Evolutionary conservation across 23 red algal genomes (phyloP).

Genomic region (Agarophyton chilense): DNA sequence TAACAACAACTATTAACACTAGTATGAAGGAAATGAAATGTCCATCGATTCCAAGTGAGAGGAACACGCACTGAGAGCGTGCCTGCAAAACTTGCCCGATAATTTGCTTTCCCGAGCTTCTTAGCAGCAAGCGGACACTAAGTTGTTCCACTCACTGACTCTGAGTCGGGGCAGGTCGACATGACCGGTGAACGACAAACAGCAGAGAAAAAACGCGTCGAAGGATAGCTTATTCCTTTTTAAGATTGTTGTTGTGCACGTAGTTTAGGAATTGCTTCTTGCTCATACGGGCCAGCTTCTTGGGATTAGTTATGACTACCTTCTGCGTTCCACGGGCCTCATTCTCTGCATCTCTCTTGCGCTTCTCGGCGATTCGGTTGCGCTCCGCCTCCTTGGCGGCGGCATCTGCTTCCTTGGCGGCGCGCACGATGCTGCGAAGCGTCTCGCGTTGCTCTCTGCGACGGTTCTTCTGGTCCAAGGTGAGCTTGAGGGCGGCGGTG

Average conservation of each 20-base stretch:
- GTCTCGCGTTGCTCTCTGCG: conserved; percentile 25
- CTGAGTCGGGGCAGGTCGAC: conserved; percentile 40
- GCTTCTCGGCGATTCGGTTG: conserved; percentile 28
- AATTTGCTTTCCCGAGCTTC: conserved; percentile 67
- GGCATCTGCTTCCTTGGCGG: conserved; percentile 63
- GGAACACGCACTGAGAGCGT: conserved; percentile 27
- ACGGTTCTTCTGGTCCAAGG: conserved; percentile 39
- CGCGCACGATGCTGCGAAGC: conserved; percentile 41
- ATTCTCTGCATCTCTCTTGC: conserved; percentile 55
- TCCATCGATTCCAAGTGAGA: conserved; percentile 38
- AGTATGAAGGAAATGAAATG: conserved; percentile 1
- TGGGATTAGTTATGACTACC: conserved; percentile 59
- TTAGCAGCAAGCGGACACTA: conserved; percentile 68
- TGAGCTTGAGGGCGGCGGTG: conserved; percentile 54
- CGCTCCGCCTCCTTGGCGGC: conserved; percentile 62
- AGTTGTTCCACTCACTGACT: conserved; percentile 55
- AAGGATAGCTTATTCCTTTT: background rate
- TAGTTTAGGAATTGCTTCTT: conserved; percentile 77
- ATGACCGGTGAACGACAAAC: background rate
- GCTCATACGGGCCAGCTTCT: conserved; percentile 65
- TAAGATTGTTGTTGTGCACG: conserved; percentile 53
- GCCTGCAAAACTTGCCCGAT: conserved; percentile 25
- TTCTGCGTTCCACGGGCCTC: conserved; percentile 47
- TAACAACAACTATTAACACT: background rate
- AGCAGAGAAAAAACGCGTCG: background rate